These are phyloP conservation scores for Epichloe brachyelytri DNA, from an alignment of 2,329 filamentous ascomycete species.

Conservation along the genomic window DNA sequence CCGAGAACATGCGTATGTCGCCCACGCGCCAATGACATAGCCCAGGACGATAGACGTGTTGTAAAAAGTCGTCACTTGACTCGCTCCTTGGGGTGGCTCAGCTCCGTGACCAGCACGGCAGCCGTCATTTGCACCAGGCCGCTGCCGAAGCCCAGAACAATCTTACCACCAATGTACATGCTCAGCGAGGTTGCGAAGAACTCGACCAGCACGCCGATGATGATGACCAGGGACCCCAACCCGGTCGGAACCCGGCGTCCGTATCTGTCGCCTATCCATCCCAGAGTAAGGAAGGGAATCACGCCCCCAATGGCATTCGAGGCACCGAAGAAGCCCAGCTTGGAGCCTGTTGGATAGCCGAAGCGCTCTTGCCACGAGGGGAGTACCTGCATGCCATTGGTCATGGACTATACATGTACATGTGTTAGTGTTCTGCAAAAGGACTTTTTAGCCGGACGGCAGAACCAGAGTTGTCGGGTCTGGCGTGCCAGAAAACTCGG, in stretches of 20 bases:
- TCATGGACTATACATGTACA: slow-evolving; percentile 18
- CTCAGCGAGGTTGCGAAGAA: slow-evolving; percentile 21
- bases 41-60: slow-evolving; percentile 28
- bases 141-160: slow-evolving; percentile 23
- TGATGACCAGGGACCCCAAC: slow-evolving; percentile 26
- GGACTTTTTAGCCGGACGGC: not conserved
- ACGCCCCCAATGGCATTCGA: slow-evolving; percentile 27
- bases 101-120: slow-evolving; percentile 29
- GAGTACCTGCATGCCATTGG: slow-evolving; percentile 27
- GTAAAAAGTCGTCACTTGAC: slow-evolving; percentile 25
- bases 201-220: slow-evolving; percentile 23
- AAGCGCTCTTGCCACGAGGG: slow-evolving; percentile 25
- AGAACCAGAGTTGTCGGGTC: not conserved
- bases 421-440: not conserved
- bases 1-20: slow-evolving; percentile 20
- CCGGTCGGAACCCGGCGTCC: slow-evolving; percentile 23
- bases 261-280: slow-evolving; percentile 22
- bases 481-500: not conserved
- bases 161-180: slow-evolving; percentile 26
- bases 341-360: slow-evolving; percentile 24
- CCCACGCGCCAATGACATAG: slow-evolving; percentile 25
- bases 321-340: slow-evolving; percentile 26
- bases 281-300: slow-evolving; percentile 22
- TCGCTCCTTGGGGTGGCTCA: slow-evolving; percentile 28
- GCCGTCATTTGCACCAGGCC: slow-evolving; percentile 29